phyloP scores from a whole-genome alignment of 306 rosid genomes.

The Acmispon strigosus region DNA sequence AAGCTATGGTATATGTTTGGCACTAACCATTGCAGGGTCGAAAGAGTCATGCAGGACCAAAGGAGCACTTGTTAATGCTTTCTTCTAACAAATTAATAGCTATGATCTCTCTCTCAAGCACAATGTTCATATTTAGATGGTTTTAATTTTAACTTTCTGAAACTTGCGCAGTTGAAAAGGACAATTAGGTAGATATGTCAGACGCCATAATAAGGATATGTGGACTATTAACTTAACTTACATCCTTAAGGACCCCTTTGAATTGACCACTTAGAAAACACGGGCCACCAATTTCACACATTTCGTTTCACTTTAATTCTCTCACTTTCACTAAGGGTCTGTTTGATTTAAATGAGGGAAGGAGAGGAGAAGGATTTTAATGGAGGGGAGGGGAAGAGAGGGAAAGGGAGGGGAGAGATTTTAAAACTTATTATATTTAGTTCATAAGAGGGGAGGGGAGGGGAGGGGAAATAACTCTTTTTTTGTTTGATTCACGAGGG shows the following conservation, averaged over 20 bases:
- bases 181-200: conserved; percentile 38
- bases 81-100: conserved; percentile 11
- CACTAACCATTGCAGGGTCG: conserved; percentile 9
- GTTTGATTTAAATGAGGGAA: too few species aligned
- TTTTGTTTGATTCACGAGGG: too few species aligned
- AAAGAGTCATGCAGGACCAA: conserved; percentile 35
- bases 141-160: conserved; percentile 23
- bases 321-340: conserved; percentile 2
- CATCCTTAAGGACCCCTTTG: conserved; percentile 18
- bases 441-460: too few species aligned
- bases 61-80: conserved; percentile 15
- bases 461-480: too few species aligned
- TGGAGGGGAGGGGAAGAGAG: too few species aligned
- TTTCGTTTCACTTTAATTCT: background rate
- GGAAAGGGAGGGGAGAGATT: too few species aligned
- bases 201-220: conserved; percentile 27
- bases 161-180: conserved; percentile 22
- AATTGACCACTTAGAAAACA: conserved; percentile 19
- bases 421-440: too few species aligned
- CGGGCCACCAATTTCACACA: conserved; percentile 15
- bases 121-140: conserved; percentile 23
- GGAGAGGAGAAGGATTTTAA: too few species aligned
- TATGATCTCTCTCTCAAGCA: conserved; percentile 16
- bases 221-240: conserved; percentile 21
- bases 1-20: conserved; percentile 14